Conservation (phyloP, 176 grass and related monocot genomes). For the Microstegium vimineum region DNA sequence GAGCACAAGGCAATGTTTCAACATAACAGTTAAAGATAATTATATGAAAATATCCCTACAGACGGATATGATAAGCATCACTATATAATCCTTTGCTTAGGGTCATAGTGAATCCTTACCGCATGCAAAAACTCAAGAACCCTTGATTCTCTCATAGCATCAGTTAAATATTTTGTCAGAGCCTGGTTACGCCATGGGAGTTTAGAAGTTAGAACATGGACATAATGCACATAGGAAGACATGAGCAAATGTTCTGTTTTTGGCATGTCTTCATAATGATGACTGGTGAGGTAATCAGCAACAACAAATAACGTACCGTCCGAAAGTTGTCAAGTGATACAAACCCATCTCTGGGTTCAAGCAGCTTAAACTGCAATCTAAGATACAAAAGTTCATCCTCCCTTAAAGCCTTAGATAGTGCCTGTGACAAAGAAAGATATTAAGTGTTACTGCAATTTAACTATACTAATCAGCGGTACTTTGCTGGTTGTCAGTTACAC, state of each 20-base stretch:
- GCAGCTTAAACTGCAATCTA: constrained; percentile 71
- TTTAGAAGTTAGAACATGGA: neutral
- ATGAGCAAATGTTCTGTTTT: constrained; percentile 13
- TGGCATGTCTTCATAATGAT: constrained; percentile 5
- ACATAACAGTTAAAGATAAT: neutral
- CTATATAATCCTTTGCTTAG: neutral
- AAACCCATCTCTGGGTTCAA: constrained; percentile 83
- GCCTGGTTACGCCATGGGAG: constrained; percentile 46
- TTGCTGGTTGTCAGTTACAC: neutral
- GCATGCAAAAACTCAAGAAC: constrained; percentile 65
- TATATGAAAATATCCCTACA: neutral
- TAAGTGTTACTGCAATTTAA: neutral
- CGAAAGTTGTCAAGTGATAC: constrained; percentile 79
- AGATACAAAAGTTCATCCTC: constrained; percentile 93
- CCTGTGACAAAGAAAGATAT: constrained; percentile 43
- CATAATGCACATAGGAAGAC: neutral
- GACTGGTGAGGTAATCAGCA: constrained; percentile 3
- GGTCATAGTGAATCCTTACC: constrained; percentile 35
- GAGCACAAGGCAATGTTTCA: neutral
- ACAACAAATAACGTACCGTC: constrained; percentile 45
- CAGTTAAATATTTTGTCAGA: constrained; percentile 57
- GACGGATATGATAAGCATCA: neutral
- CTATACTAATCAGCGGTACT: neutral
- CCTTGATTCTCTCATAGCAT: constrained; percentile 76
- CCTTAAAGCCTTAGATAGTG: constrained; percentile 80